Evolutionary conservation across 441 rosid species (phyloP).

Genomic region (Eugenia klotzschiana): DNA sequence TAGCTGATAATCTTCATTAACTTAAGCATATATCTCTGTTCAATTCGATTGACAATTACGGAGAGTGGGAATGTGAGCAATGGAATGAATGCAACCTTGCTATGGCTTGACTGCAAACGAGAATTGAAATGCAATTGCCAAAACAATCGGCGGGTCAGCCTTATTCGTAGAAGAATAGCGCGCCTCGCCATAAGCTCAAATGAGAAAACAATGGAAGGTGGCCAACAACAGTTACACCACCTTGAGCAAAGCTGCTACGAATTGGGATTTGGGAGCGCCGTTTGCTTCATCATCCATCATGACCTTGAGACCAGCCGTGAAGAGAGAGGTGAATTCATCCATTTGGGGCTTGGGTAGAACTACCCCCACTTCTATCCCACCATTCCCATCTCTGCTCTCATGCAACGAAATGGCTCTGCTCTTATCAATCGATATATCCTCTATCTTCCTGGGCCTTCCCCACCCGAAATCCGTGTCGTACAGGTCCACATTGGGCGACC

Average conservation of each 20-base stretch:
- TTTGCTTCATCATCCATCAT: background rate
- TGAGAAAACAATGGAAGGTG: background rate
- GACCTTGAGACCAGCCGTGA: background rate
- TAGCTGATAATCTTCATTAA: background rate
- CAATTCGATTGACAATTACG: background rate
- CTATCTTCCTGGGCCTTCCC: conserved; percentile 32
- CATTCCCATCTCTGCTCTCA: conserved; percentile 13
- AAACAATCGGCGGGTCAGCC: background rate
- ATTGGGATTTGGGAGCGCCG: background rate
- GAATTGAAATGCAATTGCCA: background rate
- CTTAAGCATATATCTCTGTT: too few species aligned
- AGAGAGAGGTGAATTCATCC: conserved; percentile 11
- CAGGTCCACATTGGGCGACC: conserved; percentile 29
- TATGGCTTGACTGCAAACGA: background rate
- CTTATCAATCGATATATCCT: conserved; percentile 20
- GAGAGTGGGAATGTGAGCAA: background rate
- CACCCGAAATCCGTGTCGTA: conserved; percentile 33
- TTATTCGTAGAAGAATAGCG: background rate
- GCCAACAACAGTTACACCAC: background rate
- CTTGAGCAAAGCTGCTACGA: background rate
- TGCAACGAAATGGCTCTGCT: conserved; percentile 9
- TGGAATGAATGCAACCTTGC: background rate
- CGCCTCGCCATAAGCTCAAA: background rate
- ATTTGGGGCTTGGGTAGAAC: conserved; percentile 2
- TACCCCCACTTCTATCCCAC: conserved; percentile 26